Evolutionary conservation across 139 green algal species (phyloP), one percentile per base, ranked within the genome.

Genomic region (Picocystis salinarum): DNA sequence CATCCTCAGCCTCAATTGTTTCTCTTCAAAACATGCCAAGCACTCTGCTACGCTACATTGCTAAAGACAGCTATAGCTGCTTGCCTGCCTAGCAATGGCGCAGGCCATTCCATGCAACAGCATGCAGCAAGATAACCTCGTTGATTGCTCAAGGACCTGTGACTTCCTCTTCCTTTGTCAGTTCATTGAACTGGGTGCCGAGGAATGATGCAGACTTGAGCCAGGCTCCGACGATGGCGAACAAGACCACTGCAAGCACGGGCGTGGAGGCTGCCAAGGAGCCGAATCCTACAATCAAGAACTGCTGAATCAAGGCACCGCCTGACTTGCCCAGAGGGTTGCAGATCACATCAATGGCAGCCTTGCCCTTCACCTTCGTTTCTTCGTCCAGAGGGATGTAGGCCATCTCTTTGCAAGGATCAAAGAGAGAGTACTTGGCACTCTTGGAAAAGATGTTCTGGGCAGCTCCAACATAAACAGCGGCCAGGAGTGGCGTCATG

Each of bases 391-490:
- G 67, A 22, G 87, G 87, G 37, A 97, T 97, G 77, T 97, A 96
- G 2, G 82, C 87, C 80, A 96, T 97, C 74, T 97, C 87, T 74
- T 97, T 96, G 82, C 87, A 96, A 36, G 87, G 87, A 71, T 97
- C 88, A 56, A 97, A 97, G 45, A 97, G 75, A 19, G 74, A 80
- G 77, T 96, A 97, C 75, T 97, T 97, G 66, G 80, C 69, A 28
- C 59, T 73, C 77, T 93, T 93, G 55, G 70, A 85, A 76, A 96
- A 97, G 42, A 96, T 83, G 72, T 95, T 97, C 69, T 95, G 84
- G 4, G 79, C 81, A 10, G 85, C 87, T 28, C 87, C 87, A 5
- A 96, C 81, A 45, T 94, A 73, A 51, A 96, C 87, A 17, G 87
- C 87, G 12, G 83, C 81, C 53, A 87, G 81, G 33, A 96, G 73